Base-by-base conservation (phyloP, 495 filamentous ascomycete genomes). In the Pyrenopolyporus hunteri region DNA sequence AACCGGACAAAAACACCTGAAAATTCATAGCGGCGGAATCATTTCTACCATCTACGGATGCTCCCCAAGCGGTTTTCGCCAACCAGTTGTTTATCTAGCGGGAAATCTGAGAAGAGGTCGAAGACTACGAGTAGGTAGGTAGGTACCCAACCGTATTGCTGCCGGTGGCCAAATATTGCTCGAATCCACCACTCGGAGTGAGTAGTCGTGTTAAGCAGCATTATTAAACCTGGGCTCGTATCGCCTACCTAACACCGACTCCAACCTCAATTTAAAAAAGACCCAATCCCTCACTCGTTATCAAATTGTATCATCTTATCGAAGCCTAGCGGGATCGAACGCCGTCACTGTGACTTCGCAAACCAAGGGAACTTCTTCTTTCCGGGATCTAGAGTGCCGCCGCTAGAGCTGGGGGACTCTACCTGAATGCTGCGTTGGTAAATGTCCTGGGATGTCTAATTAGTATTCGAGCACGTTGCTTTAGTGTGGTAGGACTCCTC, bases 361-460 rank as follows among this genome's bases (percentile, higher is more conserved):
- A 85, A 77, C 83, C 83, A 85, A 4, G 82, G 77, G 56, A 84
- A 84, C 57, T 83, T 83, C 73, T 84, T 84, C 67, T 76, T 83
- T 52, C 59, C 74, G 17, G 70, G 50, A 39, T 82, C 78, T 4
- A 72, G 57, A 19, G 62, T 31, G 22, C 65, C 46, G 2, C 70
- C 73, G 16, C 71, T 69, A 17, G 75, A 67, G 16, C 71, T 69
- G 14, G 75, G 68, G 8, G 77, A 74, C 70, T 87, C 85, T 29
- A 86, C 74, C 47, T 79, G 73, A 6, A 84, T 52, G 65, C 82
- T 85, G 50, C 83, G 80, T 51, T 85, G 82, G 68, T 87, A 87
- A 16, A 87, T 78, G 13, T 85, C 84, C 85, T 87, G 45, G 4
- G 0, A 20, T 42, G 32, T 17, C 13, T 51, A 22, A 61, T 79